Conservation (phyloP, 345 rosid genomes). For the Dovyalis caffra region DNA sequence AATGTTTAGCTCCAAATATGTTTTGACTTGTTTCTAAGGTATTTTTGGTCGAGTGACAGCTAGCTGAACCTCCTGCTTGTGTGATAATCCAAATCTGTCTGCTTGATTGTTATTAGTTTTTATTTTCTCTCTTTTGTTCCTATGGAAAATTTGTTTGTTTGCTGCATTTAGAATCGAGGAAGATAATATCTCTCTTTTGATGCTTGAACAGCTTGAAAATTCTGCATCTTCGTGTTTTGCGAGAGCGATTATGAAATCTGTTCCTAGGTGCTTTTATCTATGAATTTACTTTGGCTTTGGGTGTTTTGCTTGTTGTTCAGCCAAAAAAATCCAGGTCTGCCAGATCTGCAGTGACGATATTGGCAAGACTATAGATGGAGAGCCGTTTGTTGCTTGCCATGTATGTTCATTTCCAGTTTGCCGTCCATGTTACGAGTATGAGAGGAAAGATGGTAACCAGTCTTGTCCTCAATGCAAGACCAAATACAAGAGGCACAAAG, state of each 20-base stretch:
- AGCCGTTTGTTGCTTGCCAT: conserved; percentile 39
- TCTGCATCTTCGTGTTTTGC: background rate
- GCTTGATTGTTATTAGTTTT: background rate
- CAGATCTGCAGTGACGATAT: conserved; percentile 41
- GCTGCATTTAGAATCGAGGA: background rate
- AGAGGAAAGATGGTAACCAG: conserved; percentile 44
- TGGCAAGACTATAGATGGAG: conserved; percentile 29
- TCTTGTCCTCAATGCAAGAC: conserved; percentile 47
- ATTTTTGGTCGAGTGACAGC: background rate
- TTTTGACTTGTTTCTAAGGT: background rate
- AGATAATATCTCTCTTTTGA: background rate
- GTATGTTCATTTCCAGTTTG: conserved; percentile 44
- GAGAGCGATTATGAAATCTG: background rate
- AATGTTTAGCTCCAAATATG: background rate
- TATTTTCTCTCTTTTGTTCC: background rate
- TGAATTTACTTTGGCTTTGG: background rate
- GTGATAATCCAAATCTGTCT: background rate
- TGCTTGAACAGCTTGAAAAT: background rate
- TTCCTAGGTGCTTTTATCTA: background rate
- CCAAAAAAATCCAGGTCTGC: conserved; percentile 23
- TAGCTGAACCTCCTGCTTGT: background rate
- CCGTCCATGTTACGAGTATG: conserved; percentile 44
- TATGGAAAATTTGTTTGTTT: background rate
- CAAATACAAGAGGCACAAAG: conserved; percentile 39
- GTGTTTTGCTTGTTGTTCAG: conserved; percentile 6